A percentile compares a stretch with the other conserved stretches of the same genome.
These are phyloP conservation scores for Platanthera guangdongensis DNA, from an alignment of 106 monocot species.

Conservation along the genomic window DNA sequence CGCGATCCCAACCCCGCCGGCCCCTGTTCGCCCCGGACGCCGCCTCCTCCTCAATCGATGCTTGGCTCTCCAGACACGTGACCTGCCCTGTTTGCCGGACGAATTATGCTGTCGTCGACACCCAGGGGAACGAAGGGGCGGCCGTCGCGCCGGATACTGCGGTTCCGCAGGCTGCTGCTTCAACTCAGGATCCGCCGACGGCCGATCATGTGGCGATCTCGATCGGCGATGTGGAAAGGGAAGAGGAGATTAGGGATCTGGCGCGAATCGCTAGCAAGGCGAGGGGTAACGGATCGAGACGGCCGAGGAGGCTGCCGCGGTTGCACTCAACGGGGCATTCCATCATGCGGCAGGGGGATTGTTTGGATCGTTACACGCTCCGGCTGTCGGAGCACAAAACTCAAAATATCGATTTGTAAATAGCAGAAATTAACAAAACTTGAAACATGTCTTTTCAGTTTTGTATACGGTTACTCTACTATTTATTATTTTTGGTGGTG, in stretches of 20 bases:
- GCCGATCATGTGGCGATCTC: constrained; percentile 25
- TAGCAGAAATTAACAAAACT: no score
- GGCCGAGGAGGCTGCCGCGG: constrained; percentile 30
- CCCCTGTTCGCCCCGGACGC: no score
- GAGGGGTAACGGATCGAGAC: constrained; percentile 22
- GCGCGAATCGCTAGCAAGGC: constrained; percentile 19
- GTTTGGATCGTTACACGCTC: constrained; percentile 67
- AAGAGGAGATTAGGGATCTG: constrained; percentile 21
- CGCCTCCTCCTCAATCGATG: constrained; percentile 75
- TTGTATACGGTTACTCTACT: no score
- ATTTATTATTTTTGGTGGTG: no score
- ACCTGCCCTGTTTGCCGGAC: constrained; percentile 94
- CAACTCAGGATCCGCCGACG: neutral
- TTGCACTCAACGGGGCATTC: constrained; percentile 70
- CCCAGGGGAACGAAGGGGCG: neutral
- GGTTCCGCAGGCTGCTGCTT: neutral
- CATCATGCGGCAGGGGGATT: constrained; percentile 28
- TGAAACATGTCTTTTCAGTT: no score
- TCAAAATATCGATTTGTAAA: no score
- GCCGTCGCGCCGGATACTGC: neutral
- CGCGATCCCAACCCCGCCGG: no score
- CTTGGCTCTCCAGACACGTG: constrained; percentile 73
- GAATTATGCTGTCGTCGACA: constrained; percentile 27
- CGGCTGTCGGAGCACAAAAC: constrained; percentile 62
- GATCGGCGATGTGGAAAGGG: constrained; percentile 15